phyloP scores from a whole-genome alignment of 257 asterid genomes.

The Coffea eugenioides region DNA sequence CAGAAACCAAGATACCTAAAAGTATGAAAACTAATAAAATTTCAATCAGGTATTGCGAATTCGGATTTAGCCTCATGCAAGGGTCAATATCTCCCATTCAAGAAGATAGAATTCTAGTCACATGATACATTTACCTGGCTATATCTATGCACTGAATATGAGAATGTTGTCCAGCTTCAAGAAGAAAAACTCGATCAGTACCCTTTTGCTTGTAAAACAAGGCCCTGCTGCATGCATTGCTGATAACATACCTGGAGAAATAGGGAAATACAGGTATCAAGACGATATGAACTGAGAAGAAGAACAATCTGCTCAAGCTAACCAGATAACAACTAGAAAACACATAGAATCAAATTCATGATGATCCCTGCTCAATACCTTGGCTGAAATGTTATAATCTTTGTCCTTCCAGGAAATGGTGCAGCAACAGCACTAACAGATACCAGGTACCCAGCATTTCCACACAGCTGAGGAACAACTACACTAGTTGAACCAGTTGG shows the following conservation, averaged over 20 bases:
- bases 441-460: slow-evolving; percentile 62
- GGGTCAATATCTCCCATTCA: background rate
- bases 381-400: slow-evolving; percentile 83
- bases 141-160: slow-evolving; percentile 84
- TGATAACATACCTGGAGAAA: slow-evolving; percentile 74
- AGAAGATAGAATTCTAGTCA: background rate
- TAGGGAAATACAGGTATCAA: slow-evolving; percentile 10
- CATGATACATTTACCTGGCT: slow-evolving; percentile 51
- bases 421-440: slow-evolving; percentile 88
- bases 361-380: slow-evolving; percentile 47
- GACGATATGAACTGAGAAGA: background rate
- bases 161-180: slow-evolving; percentile 74
- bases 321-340: background rate
- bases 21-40: background rate
- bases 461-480: slow-evolving; percentile 72
- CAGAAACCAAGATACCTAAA: background rate
- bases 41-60: background rate
- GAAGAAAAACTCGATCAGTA: slow-evolving; percentile 55
- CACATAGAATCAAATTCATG: background rate
- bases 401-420: slow-evolving; percentile 85
- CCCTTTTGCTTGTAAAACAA: slow-evolving; percentile 93
- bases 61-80: background rate
- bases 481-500: slow-evolving; percentile 86
- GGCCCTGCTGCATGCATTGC: slow-evolving; percentile 83
- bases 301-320: background rate